Evolutionary conservation across 306 rosid genomes (phyloP), one percentile per base, ranked within the genome.

Genomic region (Carpinus fangiana): DNA sequence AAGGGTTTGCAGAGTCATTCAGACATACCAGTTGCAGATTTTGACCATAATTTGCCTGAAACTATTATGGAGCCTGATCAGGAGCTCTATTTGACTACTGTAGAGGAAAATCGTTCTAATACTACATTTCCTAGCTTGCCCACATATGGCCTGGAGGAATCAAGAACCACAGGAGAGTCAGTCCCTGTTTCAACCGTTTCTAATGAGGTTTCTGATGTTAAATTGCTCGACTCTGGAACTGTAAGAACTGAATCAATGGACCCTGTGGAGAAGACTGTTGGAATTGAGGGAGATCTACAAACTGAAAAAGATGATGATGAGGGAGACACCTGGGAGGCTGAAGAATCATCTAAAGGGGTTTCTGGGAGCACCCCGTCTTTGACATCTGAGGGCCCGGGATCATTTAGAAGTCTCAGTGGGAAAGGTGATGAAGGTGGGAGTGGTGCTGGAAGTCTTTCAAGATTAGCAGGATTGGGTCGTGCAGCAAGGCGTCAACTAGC

Each of bases 401-500:
- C 99, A 70, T 90, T 93, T 81, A 91, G 92, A 87, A 93, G 97
- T 77, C 90, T 93, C 53, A 82, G 93, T 83, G 97, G 97, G 82
- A 95, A 87, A 89, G 90, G 94, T 26, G 97, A 95, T 41, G 99
- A 96, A 36, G 93, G 93, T 12, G 96, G 99, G 71, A 89, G 78
- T 64, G 90, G 93, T 71, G 81, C 93, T 75, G 98, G 97, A 83
- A 96, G 99, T 84, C 97, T 96, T 61, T 96, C 99, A 4, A 91
- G 93, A 83, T 80, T 93, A 80, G 96, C 90, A 61, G 99, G 99
- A 81, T 87, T 93, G 82, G 98, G 98, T 48, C 98, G 99, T 72
- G 96, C 94, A 50, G 97, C 94, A 83, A 91, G 99, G 84, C 96
- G 94, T 51, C 93, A 96, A 64, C 89, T 96, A 78, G 94, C 98